Evolutionary conservation across 2,329 filamentous ascomycete genomes (phyloP).

Genomic region (Cladosporium velox): DNA sequence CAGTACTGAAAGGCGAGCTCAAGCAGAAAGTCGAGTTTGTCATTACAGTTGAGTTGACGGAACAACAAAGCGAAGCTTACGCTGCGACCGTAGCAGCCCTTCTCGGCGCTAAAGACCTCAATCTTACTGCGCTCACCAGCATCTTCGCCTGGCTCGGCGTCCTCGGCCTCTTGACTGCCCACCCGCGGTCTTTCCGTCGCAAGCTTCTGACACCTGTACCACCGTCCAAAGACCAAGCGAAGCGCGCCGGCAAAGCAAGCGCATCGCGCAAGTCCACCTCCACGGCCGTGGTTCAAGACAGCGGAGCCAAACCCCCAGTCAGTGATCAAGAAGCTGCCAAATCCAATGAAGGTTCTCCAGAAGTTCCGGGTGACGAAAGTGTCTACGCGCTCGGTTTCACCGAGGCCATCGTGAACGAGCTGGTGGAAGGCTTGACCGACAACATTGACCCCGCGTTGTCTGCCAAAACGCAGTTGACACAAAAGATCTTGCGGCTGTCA

Average conservation of each 20-base stretch:
- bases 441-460: conserved; percentile 58
- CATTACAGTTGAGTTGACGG: conserved; percentile 69
- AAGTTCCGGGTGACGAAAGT: conserved; percentile 36
- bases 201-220: conserved; percentile 48
- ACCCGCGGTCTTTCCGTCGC: conserved; percentile 55
- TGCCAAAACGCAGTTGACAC: conserved; percentile 67
- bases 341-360: not conserved
- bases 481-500: conserved; percentile 68
- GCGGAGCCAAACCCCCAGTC: not conserved
- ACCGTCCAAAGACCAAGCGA: not conserved
- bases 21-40: conserved; percentile 81
- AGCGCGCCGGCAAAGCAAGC: not conserved
- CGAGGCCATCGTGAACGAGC: conserved; percentile 38
- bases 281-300: not conserved
- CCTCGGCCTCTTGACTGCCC: conserved; percentile 56
- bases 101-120: conserved; percentile 35
- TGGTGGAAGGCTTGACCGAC: conserved; percentile 38
- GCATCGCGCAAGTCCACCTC: not conserved
- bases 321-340: not conserved
- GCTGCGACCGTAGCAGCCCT: conserved; percentile 51
- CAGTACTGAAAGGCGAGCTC: conserved; percentile 65
- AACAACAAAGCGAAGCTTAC: conserved; percentile 67
- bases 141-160: conserved; percentile 60
- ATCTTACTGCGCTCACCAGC: conserved; percentile 43
- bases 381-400: conserved; percentile 40